Base-by-base conservation (phyloP, 345 rosid genomes). In the Lumnitzera littorea region DNA sequence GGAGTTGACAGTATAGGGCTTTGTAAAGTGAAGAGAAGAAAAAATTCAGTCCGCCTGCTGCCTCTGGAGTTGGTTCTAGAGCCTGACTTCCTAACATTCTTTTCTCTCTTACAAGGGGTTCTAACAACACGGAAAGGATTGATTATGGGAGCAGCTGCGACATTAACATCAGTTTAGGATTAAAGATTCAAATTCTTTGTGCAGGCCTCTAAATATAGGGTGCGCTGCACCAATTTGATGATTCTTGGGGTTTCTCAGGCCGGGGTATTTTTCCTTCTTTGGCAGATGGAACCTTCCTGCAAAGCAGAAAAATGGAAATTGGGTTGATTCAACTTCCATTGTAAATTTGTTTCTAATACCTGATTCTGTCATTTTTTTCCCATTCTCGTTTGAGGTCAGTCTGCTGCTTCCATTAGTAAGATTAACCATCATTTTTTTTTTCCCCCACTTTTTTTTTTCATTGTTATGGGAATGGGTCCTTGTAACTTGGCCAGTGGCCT, bases 221-320 rank as follows among this genome's bases (percentile, higher is more conserved):
- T 51, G 48, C 61, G 20, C 14, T 72, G 86, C 77, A 72, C 79
- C 31, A 61, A 58, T 57, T 67, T 17, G 51, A 55, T 62, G 57
- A 76, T 80, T 84, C 81, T 76, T 84, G 71, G 71, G 56, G 84
- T 79, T 71, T 79, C 84, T 75, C 70, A 5, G 56, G 82, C 77
- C 77, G 46, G 70, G 72, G 76, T 74, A 61, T 71, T 77, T 77
- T 75, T 71, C 68, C 66, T 61, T 66, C 81, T 62, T 66, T 67
- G 86, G 81, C 78, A 66, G 75, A 74, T 6, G 63, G 82, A 76
- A 66, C 76, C 80, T 61, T 69, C 72, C 70, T 65, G 76, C 73
- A 57, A 58, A 71, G 70, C 80, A 60, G 70, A 68, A 70, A 62
- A 17, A 66, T 72, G 65, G 80, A 65, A 66, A 47, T 67, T 51